Conservation (phyloP, 2,329 filamentous ascomycete species). For the Bisporella sp. region DNA sequence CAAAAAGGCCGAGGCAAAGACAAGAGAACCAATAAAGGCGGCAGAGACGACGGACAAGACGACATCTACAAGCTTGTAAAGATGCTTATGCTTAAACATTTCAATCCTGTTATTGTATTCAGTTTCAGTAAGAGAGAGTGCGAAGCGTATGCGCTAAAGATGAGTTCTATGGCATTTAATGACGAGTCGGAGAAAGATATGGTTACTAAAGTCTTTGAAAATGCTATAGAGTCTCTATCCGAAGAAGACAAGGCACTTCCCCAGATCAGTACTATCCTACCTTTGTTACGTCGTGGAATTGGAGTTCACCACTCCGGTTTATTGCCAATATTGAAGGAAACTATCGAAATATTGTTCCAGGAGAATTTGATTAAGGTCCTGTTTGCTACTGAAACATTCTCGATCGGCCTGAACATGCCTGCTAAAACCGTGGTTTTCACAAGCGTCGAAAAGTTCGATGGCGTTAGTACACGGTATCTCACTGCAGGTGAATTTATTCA, state of each 20-base stretch:
- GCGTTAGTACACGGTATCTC: slow-evolving; percentile 69
- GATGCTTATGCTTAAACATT: slow-evolving; percentile 97
- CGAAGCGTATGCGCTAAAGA: slow-evolving; percentile 80
- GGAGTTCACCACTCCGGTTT: slow-evolving; percentile 96
- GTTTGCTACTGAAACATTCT: slow-evolving; percentile 97
- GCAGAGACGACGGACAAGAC: slow-evolving; percentile 57
- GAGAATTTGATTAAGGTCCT: slow-evolving; percentile 96
- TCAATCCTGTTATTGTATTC: slow-evolving; percentile 98
- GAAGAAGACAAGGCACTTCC: slow-evolving; percentile 84
- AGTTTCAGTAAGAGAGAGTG: slow-evolving; percentile 98
- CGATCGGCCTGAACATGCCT: slow-evolving; percentile 97
- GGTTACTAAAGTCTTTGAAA: slow-evolving; percentile 90
- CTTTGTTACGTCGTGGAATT: slow-evolving; percentile 82
- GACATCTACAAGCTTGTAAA: slow-evolving; percentile 97
- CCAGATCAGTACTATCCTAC: slow-evolving; percentile 86
- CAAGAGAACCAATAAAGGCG: slow-evolving; percentile 86
- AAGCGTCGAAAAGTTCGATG: slow-evolving; percentile 91
- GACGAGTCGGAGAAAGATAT: slow-evolving; percentile 92
- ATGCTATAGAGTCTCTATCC: slow-evolving; percentile 84
- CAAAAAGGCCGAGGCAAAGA: slow-evolving; percentile 83
- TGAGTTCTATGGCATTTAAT: slow-evolving; percentile 87
- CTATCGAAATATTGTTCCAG: slow-evolving; percentile 97
- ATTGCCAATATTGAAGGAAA: slow-evolving; percentile 93
- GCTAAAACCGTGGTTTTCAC: slow-evolving; percentile 99
- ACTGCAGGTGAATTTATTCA: slow-evolving; percentile 97